Base-by-base conservation (phyloP, 148 eudicot genomes). In the Chenopodium berlandieri region DNA sequence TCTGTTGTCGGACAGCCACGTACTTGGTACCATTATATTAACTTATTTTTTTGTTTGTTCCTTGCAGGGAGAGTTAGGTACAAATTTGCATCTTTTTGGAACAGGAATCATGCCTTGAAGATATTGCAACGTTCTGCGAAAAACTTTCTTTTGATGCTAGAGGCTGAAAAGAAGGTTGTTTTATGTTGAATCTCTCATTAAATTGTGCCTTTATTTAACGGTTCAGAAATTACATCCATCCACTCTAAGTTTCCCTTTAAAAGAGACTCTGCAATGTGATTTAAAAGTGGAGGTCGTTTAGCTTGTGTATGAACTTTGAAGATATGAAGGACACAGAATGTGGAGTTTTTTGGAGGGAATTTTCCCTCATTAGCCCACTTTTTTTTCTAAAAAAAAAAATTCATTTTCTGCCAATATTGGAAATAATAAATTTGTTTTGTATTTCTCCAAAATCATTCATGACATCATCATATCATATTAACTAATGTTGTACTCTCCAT, bases 21-120 rank as follows among this genome's bases (percentile, higher is more conserved):
- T 73, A 37, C 60, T 7, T 34, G 14, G 32, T 19, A 31, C 20
- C 30, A 7, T 62, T 76, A 22, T 65, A 58, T 34, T 34, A 52
- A 64, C 20, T 22, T 11, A 7, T 46, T 48, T 34, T 34, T 79
- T 37, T 67, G 72, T 77, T 47, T 64, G 54, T 10, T 69, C 23
- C 22, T 86, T 86, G 79, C 94, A 95, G 98, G 98, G 69, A 90
- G 97, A 88, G 98, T 95, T 70, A 93, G 93, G 86, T 95, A 95
- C 86, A 93, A 88, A 77, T 95, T 93, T 90, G 98, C 98, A 60
- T 95, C 98, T 58, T 95, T 95, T 89, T 95, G 98, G 98, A 95
- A 95, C 71, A 87, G 97, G 88, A 93, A 95, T 81, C 93, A 95
- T 85, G 90, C 94, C 27, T 22, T 84, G 70, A 93, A 88, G 83